Base-by-base conservation (phyloP, 306 rosid genomes). In the Dalbergia oliveri region DNA sequence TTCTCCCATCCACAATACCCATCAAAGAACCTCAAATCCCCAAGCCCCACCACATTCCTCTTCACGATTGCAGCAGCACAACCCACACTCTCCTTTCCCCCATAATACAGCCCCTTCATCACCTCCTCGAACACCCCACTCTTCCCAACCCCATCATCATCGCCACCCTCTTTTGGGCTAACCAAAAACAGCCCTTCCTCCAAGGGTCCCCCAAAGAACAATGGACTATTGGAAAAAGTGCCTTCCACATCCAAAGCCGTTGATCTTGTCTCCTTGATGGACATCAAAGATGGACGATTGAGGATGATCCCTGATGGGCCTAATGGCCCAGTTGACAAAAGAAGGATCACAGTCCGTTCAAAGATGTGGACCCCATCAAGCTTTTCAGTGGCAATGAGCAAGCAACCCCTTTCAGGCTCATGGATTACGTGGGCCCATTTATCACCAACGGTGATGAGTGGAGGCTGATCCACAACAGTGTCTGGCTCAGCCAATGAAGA, bases 1-100 rank as follows among this genome's bases (percentile, higher is more conserved):
- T 62, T 87, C 72, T 87, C 98, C 99, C 98, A 95, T 31, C 96
- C 94, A 88, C 99, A 95, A 16, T 85, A 93, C 74, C 99, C 99
- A 84, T 95, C 97, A 73, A 93, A 95, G 82, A 95, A 95, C 82
- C 98, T 88, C 11, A 95, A 89, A 18, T 95, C 94, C 4, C 76
- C 90, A 71, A 86, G 69, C 77, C 85, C 90, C 69, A 93, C 84
- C 56, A 84, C 31, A 69, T 86, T 69, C 81, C 97, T 90, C 85
- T 93, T 93, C 71, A 95, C 94, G 96, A 95, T 93, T 44, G 91
- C 92, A 12, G 96, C 79, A 1, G 91, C 99, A 83, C 97, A 90
- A 0, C 99, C 97, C 49, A 94, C 90, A 37, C 95, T 90, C 74
- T 93, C 97, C 61, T 75, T 93, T 1, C 87, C 81, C 53, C 99